Evolutionary conservation across 176 grass and related monocot species (phyloP).

Genomic region (Sorghum bicolor): DNA sequence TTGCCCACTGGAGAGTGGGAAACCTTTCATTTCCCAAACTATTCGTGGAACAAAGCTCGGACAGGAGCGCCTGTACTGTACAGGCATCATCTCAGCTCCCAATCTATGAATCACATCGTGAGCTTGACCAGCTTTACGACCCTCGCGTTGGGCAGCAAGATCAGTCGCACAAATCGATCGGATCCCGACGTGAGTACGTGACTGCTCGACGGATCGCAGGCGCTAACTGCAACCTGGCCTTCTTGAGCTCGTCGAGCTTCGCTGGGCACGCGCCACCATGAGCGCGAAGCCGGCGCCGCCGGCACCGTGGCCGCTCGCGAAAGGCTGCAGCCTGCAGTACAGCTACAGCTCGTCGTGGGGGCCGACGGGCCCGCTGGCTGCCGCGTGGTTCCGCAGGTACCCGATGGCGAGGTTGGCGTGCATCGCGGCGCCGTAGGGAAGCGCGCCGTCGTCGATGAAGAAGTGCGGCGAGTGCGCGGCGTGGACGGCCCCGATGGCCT

Average conservation of each 20-base stretch:
- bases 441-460: slow-evolving; percentile 62
- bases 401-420: slow-evolving; percentile 69
- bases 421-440: slow-evolving; percentile 75
- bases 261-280: neutral
- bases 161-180: neutral
- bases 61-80: neutral
- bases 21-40: neutral
- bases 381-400: slow-evolving; percentile 43
- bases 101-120: neutral
- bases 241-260: neutral
- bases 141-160: neutral
- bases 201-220: neutral
- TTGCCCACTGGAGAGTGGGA: neutral
- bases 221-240: neutral
- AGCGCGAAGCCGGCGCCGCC: neutral
- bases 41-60: neutral
- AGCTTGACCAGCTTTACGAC: neutral
- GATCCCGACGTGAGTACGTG: neutral
- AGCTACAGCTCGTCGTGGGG: slow-evolving; percentile 63
- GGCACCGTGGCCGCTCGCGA: neutral
- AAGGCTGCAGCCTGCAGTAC: neutral
- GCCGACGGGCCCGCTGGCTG: neutral
- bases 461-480: slow-evolving; percentile 67
- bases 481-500: slow-evolving; percentile 14
- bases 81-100: neutral